Evolutionary conservation across 768 basidiomycete genomes (phyloP), one percentile per base, ranked within the genome.

Genomic region (Podaxis sp.): DNA sequence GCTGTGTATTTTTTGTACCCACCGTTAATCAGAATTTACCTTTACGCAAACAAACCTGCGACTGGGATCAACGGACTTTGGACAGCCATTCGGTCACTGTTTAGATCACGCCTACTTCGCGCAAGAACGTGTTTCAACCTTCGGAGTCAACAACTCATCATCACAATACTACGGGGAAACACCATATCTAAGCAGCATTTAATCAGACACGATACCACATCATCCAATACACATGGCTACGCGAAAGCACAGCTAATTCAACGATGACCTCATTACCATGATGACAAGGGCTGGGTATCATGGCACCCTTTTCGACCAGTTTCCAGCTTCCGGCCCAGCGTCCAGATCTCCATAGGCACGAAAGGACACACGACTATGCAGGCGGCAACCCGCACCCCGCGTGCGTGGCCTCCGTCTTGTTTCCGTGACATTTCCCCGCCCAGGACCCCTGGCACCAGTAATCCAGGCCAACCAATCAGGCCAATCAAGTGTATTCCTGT

Each of bases 201-300:
- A 20, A 46, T 46, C 15, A 33, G 33, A n/a, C 40, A 5, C 13
- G 40, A 41, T 41, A 13, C 6, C 15, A n/a, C 10, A n/a, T 17
- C 7, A 17, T 46, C 10, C 3, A 6, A 46, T 46, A 20, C n/a
- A 8, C n/a, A 8, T 46, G 20, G 15, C 44, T 46, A 46, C 44
- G 44, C 44, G 44, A 46, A 46, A 17, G 44, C n/a, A 46, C 44
- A 46, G 44, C n/a, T 8, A 46, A 46, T 17, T n/a, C 44, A 46
- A 46, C 15, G 15, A 38, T 50, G 58, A 59, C 49, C 33, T 59
- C 30, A 59, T 51, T 38, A 24, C 48, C 49, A 51, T 46, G 44
- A 17, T 46, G n/a, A 46, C 44, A 2, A 17, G 44, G 2, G 13
- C 54, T n/a, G 40, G 40, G 13, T 24, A 41, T 17, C n/a, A 22